Conservation (phyloP, 805 yeast genomes). For the Candida morakotiae region DNA sequence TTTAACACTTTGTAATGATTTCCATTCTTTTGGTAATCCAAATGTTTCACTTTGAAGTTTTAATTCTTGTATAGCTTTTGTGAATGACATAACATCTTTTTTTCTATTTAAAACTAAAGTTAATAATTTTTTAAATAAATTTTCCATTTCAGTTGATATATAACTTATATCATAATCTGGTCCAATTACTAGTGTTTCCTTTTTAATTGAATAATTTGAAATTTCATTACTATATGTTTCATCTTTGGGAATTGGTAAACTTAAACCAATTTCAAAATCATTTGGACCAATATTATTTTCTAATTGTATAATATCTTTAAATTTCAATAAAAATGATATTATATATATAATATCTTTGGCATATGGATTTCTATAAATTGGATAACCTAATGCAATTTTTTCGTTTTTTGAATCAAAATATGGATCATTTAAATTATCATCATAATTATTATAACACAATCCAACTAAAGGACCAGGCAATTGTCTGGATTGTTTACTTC, state of each 20-base stretch:
- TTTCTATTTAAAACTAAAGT: conserved; percentile 36
- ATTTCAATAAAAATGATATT: conserved; percentile 28
- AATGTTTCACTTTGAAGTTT: conserved; percentile 19
- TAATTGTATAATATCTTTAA: conserved; percentile 20
- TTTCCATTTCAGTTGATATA: conserved; percentile 29
- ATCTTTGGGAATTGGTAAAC: conserved; percentile 17
- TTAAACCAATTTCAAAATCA: conserved; percentile 33
- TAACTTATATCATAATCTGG: conserved; percentile 6
- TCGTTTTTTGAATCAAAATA: conserved; percentile 15
- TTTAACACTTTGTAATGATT: conserved; percentile 12
- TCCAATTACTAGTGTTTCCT: conserved; percentile 3
- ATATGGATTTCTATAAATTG: conserved; percentile 18
- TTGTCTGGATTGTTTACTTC: conserved; percentile 26
- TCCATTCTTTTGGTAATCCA: conserved; percentile 41
- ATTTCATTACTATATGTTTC: neutral
- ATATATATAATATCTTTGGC: conserved; percentile 32
- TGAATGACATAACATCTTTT: conserved; percentile 21
- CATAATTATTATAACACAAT: conserved; percentile 32
- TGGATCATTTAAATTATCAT: conserved; percentile 26
- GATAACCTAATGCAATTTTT: conserved; percentile 33
- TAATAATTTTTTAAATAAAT: conserved; percentile 26
- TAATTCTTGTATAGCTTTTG: conserved; percentile 32
- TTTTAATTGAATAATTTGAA: neutral
- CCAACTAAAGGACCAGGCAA: conserved; percentile 39
- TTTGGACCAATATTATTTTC: conserved; percentile 27